Evolutionary conservation across 306 rosid genomes (phyloP).

Genomic region (Acacia acuminata): DNA sequence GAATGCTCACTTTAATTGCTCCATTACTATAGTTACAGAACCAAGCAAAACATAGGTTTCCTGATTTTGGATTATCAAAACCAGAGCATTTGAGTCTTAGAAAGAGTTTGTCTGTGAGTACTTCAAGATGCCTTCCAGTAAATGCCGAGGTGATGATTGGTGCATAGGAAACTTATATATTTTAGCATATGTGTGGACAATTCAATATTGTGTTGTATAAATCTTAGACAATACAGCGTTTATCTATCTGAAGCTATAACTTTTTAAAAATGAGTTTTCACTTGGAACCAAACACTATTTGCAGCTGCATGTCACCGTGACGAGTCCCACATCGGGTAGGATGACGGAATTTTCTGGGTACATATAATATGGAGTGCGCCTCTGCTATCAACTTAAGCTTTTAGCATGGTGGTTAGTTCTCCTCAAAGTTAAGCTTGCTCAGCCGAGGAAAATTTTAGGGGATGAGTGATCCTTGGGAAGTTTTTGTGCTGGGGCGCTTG

Average conservation of each 20-base stretch:
- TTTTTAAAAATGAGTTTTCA: neutral
- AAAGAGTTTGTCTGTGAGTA: neutral
- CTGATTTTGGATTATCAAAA: neutral
- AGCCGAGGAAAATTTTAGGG: too few relatives aligned
- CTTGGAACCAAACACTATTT: neutral
- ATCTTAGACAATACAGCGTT: neutral
- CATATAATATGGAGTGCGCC: too few relatives aligned
- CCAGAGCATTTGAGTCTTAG: neutral
- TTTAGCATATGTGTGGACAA: neutral
- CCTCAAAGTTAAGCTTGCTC: too few relatives aligned
- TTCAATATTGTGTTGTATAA: neutral
- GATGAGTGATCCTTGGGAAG: too few relatives aligned
- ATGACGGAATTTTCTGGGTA: too few relatives aligned
- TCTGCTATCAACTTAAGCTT: too few relatives aligned
- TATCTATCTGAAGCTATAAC: neutral
- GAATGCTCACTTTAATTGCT: slow-evolving; percentile 1
- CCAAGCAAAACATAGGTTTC: neutral
- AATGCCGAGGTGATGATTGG: neutral
- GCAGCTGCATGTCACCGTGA: neutral
- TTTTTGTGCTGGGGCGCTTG: too few relatives aligned
- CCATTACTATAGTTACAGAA: neutral
- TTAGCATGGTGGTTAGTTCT: too few relatives aligned
- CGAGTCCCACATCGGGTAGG: too few relatives aligned
- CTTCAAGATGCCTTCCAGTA: neutral
- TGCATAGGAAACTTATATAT: neutral